Conservation (phyloP, 495 filamentous ascomycete species). For the Penicillium flavigenum region DNA sequence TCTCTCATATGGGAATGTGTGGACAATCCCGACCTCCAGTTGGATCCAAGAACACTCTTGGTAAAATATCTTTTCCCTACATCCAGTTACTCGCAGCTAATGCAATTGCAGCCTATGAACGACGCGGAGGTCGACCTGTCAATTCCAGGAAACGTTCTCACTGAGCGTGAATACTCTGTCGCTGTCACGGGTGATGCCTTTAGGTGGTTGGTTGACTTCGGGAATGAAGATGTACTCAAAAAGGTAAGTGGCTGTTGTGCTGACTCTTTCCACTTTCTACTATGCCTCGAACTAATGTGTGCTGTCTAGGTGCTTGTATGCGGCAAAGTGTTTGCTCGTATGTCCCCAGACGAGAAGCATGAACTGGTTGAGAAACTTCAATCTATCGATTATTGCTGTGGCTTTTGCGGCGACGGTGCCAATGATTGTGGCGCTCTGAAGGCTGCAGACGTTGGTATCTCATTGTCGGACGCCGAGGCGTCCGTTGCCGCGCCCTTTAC, state of each 20-base stretch:
- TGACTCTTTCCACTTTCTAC: too few relatives aligned
- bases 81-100: slow-evolving; percentile 26
- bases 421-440: slow-evolving; percentile 98
- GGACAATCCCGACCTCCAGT: slow-evolving; percentile 70
- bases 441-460: slow-evolving; percentile 98
- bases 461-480: slow-evolving; percentile 94
- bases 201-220: slow-evolving; percentile 92
- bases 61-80: slow-evolving; percentile 37
- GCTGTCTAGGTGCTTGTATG: slow-evolving; percentile 72
- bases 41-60: slow-evolving; percentile 75
- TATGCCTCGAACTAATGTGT: background rate
- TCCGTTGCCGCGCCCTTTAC: slow-evolving; percentile 98
- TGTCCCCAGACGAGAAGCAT: slow-evolving; percentile 99
- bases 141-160: slow-evolving; percentile 76
- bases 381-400: slow-evolving; percentile 90
- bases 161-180: slow-evolving; percentile 77
- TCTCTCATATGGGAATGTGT: slow-evolving; percentile 87
- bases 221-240: slow-evolving; percentile 69
- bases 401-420: slow-evolving; percentile 97
- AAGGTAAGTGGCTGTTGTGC: slow-evolving; percentile 45
- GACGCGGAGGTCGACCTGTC: slow-evolving; percentile 73
- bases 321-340: slow-evolving; percentile 93
- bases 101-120: slow-evolving; percentile 60
- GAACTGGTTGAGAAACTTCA: slow-evolving; percentile 97
- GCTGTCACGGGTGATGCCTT: slow-evolving; percentile 94